Percentiles rank a stretch among this genome's conserved stretches.
Evolutionary conservation across 176 grass and related monocot genomes (phyloP).

Genomic region (Elaeis guineensis): DNA sequence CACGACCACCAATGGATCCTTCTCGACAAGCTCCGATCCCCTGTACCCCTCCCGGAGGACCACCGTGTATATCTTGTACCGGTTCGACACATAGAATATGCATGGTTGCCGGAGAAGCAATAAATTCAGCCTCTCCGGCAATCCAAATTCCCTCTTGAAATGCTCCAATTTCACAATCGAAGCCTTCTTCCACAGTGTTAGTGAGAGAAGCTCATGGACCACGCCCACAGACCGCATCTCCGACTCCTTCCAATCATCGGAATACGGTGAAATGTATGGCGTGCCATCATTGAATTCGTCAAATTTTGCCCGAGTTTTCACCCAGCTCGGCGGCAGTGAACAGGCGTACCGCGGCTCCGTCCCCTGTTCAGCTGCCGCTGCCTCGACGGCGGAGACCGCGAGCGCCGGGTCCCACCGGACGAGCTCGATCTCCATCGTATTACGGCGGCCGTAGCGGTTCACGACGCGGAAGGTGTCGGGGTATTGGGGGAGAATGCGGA

Average conservation of each 20-base stretch:
- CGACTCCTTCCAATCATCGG: slow-evolving; percentile 17
- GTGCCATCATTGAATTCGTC: slow-evolving; percentile 63
- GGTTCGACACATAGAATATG: slow-evolving; percentile 82
- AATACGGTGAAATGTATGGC: slow-evolving; percentile 77
- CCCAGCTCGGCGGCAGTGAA: slow-evolving; percentile 55
- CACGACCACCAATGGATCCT: slow-evolving; percentile 56
- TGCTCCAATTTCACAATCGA: slow-evolving; percentile 84
- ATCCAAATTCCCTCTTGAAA: slow-evolving; percentile 68
- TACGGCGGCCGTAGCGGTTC: slow-evolving; percentile 41
- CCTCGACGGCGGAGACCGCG: slow-evolving; percentile 44
- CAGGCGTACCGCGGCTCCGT: slow-evolving; percentile 45
- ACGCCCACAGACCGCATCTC: slow-evolving; percentile 59
- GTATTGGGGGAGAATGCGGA: slow-evolving; percentile 52
- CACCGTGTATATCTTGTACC: slow-evolving; percentile 75
- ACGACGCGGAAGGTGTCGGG: slow-evolving; percentile 67
- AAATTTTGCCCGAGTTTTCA: slow-evolving; percentile 41
- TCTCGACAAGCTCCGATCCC: slow-evolving; percentile 55
- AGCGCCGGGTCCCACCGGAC: slow-evolving; percentile 54
- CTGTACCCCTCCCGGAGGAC: slow-evolving; percentile 65
- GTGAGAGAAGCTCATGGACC: slow-evolving; percentile 74
- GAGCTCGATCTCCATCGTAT: slow-evolving; percentile 68
- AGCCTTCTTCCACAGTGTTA: slow-evolving; percentile 72
- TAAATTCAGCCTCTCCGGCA: slow-evolving; percentile 44
- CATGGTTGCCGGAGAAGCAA: slow-evolving; percentile 59
- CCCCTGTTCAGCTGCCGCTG: slow-evolving; percentile 6